Base-by-base conservation (phyloP, 2,329 filamentous ascomycete genomes). In the Aspergillus sp. region DNA sequence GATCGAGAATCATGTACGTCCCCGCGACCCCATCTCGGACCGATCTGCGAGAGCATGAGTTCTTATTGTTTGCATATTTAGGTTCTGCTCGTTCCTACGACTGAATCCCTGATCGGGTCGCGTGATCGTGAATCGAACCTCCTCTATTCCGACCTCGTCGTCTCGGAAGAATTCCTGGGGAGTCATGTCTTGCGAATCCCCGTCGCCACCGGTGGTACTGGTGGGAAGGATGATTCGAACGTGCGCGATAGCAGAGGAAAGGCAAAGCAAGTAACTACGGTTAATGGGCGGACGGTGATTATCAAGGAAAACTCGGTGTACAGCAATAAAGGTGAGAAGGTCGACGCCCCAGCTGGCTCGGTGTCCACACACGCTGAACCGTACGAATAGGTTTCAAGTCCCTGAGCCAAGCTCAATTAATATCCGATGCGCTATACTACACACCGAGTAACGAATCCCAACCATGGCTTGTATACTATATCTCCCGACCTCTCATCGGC, bases 381-480 rank as follows among this genome's bases (percentile, higher is more conserved):
- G 12, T 12, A 30, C 28, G 19, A 42, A 19, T 47, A 94, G 88
- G 90, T 40, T 98, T 97, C 77, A 95, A 93, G 71, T 82, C 82
- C 30, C 75, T 96, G 49, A 90, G 88, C 51, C 93, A 97, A 64
- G 88, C 90, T 29, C 90, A 93, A 61, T 73, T 97, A 30, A 74
- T 96, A 45, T 80, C 80, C 61, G 94, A 98, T 66, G 76, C 79
- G 32, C 79, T 95, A 33, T 97, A 89, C 78, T 95, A 94, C 60
- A 85, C 89, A 39, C 88, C 96, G 59, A 83, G 81, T n/a, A 79
- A 88, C 57, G 91, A 97, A 57, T 85, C 88, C 10, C 85, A 90
- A 56, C 88, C 90, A 77, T 98, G 93, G 90, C 81, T 98, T 35
- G 78, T 98, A 47, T 97, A 97, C 76, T 96, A 90, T 67, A 95